These are phyloP conservation scores for Sporothrix protearum DNA, from an alignment of 2,329 filamentous ascomycete genomes.

Conservation along the genomic window DNA sequence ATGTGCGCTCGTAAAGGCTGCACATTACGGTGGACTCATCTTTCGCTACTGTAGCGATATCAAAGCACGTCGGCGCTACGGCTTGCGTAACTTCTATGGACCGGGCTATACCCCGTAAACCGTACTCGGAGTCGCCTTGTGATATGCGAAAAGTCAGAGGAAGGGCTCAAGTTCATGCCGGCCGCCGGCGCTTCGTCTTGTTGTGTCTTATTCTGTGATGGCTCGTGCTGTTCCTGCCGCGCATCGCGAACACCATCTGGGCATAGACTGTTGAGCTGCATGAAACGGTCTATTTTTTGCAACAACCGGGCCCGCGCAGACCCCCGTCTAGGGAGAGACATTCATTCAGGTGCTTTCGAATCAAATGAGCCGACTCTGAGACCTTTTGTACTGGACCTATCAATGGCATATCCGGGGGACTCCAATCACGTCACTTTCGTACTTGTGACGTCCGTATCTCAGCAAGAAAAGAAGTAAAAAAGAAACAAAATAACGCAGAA, in stretches of 20 bases:
- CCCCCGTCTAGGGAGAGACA: neutral
- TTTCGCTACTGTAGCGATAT: too few relatives aligned
- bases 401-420: too few relatives aligned
- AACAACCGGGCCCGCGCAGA: neutral
- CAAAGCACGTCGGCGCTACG: neutral
- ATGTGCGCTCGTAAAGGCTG: neutral
- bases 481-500: too few relatives aligned
- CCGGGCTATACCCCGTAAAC: neutral
- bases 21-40: neutral
- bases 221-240: neutral
- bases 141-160: neutral
- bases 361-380: neutral
- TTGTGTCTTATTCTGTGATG: neutral
- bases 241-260: neutral
- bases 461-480: neutral
- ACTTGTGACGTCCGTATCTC: neutral
- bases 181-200: neutral
- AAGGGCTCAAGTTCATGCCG: neutral
- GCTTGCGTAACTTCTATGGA: neutral
- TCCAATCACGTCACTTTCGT: neutral
- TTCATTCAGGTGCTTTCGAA: neutral
- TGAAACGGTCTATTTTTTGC: neutral
- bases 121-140: neutral
- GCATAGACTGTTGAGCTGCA: neutral
- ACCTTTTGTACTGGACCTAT: neutral